phyloP scores from a whole-genome alignment of 148 eudicot genomes.

The Salicornia ramosissima region DNA sequence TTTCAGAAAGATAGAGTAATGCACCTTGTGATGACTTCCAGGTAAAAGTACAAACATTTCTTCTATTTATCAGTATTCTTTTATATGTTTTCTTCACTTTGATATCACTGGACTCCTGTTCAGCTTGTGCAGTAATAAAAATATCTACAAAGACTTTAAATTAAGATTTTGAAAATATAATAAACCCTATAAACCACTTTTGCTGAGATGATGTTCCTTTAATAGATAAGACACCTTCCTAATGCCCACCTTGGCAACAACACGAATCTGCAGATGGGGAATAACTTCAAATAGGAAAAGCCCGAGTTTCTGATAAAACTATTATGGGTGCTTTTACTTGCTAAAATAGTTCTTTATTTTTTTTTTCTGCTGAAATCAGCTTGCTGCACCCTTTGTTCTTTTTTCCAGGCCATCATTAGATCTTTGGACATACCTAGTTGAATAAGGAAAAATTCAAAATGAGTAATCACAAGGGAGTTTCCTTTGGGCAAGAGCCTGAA shows the following conservation, averaged over 20 bases:
- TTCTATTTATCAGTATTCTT: not conserved
- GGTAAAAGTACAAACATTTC: conserved; percentile 38
- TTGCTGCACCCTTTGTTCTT: not conserved
- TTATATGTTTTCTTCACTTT: not conserved
- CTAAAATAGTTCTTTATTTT: not conserved
- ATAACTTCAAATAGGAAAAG: not conserved
- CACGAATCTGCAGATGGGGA: not conserved
- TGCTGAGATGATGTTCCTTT: not conserved
- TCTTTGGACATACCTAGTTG: not conserved
- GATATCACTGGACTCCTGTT: not conserved
- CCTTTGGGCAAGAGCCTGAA: no score
- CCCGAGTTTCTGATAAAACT: not conserved
- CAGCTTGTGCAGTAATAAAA: not conserved
- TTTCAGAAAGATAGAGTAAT: conserved; percentile 92
- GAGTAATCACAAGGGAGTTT: no score
- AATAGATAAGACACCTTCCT: not conserved
- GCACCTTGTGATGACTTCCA: conserved; percentile 87
- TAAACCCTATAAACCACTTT: not conserved
- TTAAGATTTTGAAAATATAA: not conserved
- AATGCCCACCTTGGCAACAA: not conserved
- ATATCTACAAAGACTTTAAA: not conserved
- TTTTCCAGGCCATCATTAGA: not conserved
- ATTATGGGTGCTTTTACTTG: not conserved
- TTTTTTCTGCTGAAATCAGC: no score
- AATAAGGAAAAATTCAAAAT: no score